These are phyloP conservation scores for Panicum miliaceum DNA, from an alignment of 176 grass and related monocot species.

Conservation along the genomic window DNA sequence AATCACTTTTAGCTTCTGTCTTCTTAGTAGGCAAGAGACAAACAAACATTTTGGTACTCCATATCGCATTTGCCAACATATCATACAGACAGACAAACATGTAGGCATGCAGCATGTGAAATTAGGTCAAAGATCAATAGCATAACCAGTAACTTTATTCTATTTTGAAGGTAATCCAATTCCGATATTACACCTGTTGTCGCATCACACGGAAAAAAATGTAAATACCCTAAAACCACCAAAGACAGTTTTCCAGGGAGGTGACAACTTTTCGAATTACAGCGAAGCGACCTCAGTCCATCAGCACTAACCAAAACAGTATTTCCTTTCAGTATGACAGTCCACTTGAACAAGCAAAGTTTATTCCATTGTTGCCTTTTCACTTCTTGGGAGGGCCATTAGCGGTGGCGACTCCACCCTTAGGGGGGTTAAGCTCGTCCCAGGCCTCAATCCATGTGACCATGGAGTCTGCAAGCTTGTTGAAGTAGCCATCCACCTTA, in stretches of 20 bases:
- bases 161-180: slow-evolving; percentile 32
- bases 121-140: neutral
- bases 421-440: slow-evolving; percentile 67
- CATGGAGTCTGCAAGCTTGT: slow-evolving; percentile 69
- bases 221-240: slow-evolving; percentile 3
- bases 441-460: slow-evolving; percentile 79
- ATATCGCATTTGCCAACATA: neutral
- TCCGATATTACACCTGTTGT: slow-evolving; percentile 42
- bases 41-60: neutral
- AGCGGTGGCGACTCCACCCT: slow-evolving; percentile 6
- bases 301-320: slow-evolving; percentile 40
- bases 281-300: slow-evolving; percentile 40
- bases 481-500: slow-evolving; percentile 68
- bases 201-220: neutral
- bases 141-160: slow-evolving; percentile 49
- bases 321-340: slow-evolving; percentile 38
- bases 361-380: slow-evolving; percentile 30
- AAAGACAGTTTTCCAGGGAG: neutral
- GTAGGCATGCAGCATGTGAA: neutral
- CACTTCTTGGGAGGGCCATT: slow-evolving; percentile 44
- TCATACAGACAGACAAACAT: neutral
- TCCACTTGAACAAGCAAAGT: neutral
- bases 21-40: neutral
- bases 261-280: slow-evolving; percentile 33
- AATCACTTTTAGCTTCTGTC: neutral